Percentiles rank a stretch among this genome's conserved stretches.
Evolutionary conservation across 805 yeast species (phyloP).

Genomic region (Torulaspora indica): DNA sequence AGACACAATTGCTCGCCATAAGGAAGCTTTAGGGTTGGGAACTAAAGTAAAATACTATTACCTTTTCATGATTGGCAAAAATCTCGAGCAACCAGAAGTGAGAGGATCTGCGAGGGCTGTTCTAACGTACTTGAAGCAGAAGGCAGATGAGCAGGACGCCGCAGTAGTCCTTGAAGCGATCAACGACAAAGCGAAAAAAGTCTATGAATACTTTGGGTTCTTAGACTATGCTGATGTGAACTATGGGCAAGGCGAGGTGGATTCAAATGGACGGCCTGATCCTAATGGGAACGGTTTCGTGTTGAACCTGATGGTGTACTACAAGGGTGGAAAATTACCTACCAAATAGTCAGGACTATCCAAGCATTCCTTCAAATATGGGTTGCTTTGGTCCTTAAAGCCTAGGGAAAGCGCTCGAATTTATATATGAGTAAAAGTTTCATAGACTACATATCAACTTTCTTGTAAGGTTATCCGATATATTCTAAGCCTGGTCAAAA

Average conservation of each 20-base stretch:
- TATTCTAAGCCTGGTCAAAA: too few relatives aligned
- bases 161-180: slow-evolving; percentile 37
- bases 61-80: slow-evolving; percentile 34
- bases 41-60: slow-evolving; percentile 30
- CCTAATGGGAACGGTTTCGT: slow-evolving; percentile 33
- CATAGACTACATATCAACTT: neutral
- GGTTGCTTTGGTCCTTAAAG: too few relatives aligned
- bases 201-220: slow-evolving; percentile 37
- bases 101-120: slow-evolving; percentile 35
- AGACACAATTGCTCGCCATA: slow-evolving; percentile 18
- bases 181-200: slow-evolving; percentile 31
- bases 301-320: slow-evolving; percentile 34
- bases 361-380: too few relatives aligned
- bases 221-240: slow-evolving; percentile 26
- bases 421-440: neutral
- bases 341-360: neutral
- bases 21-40: slow-evolving; percentile 28
- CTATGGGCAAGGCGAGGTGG: slow-evolving; percentile 35
- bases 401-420: too few relatives aligned
- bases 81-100: slow-evolving; percentile 25
- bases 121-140: slow-evolving; percentile 27
- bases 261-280: slow-evolving; percentile 27
- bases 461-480: too few relatives aligned
- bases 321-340: slow-evolving; percentile 21
- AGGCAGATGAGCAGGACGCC: slow-evolving; percentile 30